Evolutionary conservation across 495 filamentous ascomycete genomes (phyloP).

Genomic region (Aspergillus biplanus): DNA sequence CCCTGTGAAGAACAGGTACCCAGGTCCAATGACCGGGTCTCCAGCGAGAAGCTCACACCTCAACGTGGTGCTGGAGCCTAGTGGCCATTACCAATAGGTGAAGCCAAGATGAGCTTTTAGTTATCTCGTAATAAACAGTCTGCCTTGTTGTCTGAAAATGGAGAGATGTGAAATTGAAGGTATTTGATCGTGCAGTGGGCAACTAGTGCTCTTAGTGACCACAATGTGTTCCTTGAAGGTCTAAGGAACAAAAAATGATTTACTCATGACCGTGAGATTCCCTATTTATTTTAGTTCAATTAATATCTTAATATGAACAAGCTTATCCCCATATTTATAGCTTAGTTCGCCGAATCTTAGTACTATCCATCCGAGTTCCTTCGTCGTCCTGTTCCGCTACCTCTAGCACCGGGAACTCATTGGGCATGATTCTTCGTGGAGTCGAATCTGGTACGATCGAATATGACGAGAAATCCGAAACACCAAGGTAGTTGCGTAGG

Average conservation of each 20-base stretch:
- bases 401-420: conserved; percentile 65
- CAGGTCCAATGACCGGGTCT: neutral
- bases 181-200: no score
- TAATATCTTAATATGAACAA: no score
- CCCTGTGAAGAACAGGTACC: neutral
- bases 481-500: conserved; percentile 62
- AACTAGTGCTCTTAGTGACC: no score
- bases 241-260: no score
- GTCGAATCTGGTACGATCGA: conserved; percentile 63
- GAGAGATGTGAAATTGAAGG: neutral
- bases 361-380: conserved; percentile 72
- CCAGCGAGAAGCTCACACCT: neutral
- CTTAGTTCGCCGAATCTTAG: conserved; percentile 32
- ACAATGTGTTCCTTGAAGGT: no score
- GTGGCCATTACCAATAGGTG: neutral
- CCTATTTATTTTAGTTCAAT: no score
- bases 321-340: conserved; percentile 21
- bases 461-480: conserved; percentile 77
- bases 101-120: neutral
- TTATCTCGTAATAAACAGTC: neutral
- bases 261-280: no score
- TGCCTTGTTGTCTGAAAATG: neutral
- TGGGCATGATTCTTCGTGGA: conserved; percentile 81
- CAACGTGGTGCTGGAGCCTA: neutral
- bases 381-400: conserved; percentile 85